A percentile compares a stretch with the other conserved stretches of the same genome.
These are phyloP conservation scores for Xylaria cubensis DNA, from an alignment of 495 filamentous ascomycete species.

Conservation along the genomic window DNA sequence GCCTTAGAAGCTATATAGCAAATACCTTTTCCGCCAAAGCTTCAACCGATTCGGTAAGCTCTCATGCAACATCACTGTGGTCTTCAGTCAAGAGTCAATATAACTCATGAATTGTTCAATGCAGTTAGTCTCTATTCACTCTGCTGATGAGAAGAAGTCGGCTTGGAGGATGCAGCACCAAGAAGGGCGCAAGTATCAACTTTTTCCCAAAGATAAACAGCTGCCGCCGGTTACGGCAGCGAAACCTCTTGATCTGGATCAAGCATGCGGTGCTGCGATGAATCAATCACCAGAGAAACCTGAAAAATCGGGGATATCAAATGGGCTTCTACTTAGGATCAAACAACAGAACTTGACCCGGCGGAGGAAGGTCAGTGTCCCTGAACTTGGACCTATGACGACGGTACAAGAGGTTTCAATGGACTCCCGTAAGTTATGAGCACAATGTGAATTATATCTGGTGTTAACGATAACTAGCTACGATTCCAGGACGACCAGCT, in stretches of 20 bases:
- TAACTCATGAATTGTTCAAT: constrained; percentile 29
- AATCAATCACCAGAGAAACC: constrained; percentile 50
- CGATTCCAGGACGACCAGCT: constrained; percentile 72
- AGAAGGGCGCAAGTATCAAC: constrained; percentile 56
- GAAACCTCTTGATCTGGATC: constrained; percentile 59
- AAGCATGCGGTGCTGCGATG: constrained; percentile 54
- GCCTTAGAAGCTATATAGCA: constrained; percentile 56
- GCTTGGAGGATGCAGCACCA: constrained; percentile 62
- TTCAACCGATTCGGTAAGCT: constrained; percentile 54
- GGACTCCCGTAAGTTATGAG: constrained; percentile 71
- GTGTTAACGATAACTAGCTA: constrained; percentile 59
- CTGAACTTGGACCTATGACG: constrained; percentile 70
- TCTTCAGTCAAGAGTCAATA: constrained; percentile 33
- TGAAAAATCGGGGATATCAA: constrained; percentile 38
- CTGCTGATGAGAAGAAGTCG: constrained; percentile 50
- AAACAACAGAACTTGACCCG: constrained; percentile 60
- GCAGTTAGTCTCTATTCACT: constrained; percentile 41
- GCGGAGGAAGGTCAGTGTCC: constrained; percentile 67
- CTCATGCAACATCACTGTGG: constrained; percentile 14
- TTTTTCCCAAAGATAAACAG: constrained; percentile 58
- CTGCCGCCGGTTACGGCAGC: constrained; percentile 39
- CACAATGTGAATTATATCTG: background rate
- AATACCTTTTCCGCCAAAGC: constrained; percentile 50
- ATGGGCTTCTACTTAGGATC: constrained; percentile 54
- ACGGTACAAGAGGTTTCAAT: constrained; percentile 70